Percentiles rank a stretch among this genome's conserved stretches.
Evolutionary conservation across 1,284 basidiomycete genomes (phyloP).

Genomic region (Megacollybia platyphylla): DNA sequence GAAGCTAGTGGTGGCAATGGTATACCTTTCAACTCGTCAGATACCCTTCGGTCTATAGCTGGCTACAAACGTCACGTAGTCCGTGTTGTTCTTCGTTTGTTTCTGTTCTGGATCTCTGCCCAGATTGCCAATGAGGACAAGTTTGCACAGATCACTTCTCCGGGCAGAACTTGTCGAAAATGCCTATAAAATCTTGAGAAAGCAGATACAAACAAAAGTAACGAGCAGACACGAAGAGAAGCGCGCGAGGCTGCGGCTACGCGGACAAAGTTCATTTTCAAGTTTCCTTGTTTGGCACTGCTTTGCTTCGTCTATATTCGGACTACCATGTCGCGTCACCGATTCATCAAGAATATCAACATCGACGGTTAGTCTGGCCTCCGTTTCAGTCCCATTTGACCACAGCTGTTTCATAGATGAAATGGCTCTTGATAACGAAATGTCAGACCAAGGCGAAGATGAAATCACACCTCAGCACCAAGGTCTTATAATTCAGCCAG

Average conservation of each 20-base stretch:
- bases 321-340: conserved; percentile 71
- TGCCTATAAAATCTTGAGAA: conserved; percentile 25
- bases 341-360: conserved; percentile 83
- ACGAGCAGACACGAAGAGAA: conserved; percentile 32
- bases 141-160: conserved; percentile 53
- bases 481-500: conserved; percentile 21
- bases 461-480: conserved; percentile 60
- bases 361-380: conserved; percentile 51
- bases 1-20: conserved; percentile 53
- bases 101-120: conserved; percentile 59
- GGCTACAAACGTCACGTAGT: conserved; percentile 56
- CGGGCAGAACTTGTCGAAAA: conserved; percentile 54
- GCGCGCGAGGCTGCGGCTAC: conserved; percentile 24
- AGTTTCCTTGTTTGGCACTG: background rate
- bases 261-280: conserved; percentile 26
- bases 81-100: conserved; percentile 57
- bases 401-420: conserved; percentile 38
- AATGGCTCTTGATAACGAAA: conserved; percentile 51
- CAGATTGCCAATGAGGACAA: conserved; percentile 65
- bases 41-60: conserved; percentile 1
- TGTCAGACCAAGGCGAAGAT: conserved; percentile 61
- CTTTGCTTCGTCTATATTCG: conserved; percentile 10
- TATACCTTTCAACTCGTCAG: conserved; percentile 31
- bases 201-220: background rate
- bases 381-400: background rate